phyloP scores from a whole-genome alignment of 495 filamentous ascomycete genomes.

The Penicillium manginii region DNA sequence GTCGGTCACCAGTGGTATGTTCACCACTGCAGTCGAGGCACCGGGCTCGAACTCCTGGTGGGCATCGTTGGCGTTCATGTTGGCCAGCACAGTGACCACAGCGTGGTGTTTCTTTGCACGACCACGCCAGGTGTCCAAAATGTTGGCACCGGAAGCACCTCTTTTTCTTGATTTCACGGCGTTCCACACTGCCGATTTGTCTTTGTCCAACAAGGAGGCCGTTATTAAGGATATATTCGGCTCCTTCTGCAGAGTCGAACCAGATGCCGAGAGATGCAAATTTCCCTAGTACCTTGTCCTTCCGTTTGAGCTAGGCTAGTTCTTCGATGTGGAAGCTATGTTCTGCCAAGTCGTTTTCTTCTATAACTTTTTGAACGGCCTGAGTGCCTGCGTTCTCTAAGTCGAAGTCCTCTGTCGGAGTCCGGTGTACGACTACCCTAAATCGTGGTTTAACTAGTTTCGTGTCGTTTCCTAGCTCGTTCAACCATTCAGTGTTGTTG shows the following conservation, averaged over 20 bases:
- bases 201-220: slow-evolving; percentile 26
- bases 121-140: slow-evolving; percentile 35
- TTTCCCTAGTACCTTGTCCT: slow-evolving; percentile 24
- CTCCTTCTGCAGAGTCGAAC: too few species aligned
- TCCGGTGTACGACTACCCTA: too few species aligned
- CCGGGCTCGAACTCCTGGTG: slow-evolving; percentile 22
- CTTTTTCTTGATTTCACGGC: slow-evolving; percentile 25
- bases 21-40: slow-evolving; percentile 29
- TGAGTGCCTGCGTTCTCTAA: too few species aligned
- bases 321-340: slow-evolving; percentile 29
- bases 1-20: slow-evolving; percentile 26
- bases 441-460: too few species aligned
- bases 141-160: slow-evolving; percentile 31
- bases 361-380: slow-evolving; percentile 32
- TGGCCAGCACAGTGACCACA: slow-evolving; percentile 30
- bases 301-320: slow-evolving; percentile 27
- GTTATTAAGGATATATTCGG: slow-evolving; percentile 25
- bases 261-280: too few species aligned
- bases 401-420: too few species aligned
- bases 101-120: slow-evolving; percentile 31
- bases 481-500: slow-evolving; percentile 19
- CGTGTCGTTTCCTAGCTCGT: too few species aligned
- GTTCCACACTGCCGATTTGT: slow-evolving; percentile 26
- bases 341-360: slow-evolving; percentile 26
- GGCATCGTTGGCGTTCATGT: slow-evolving; percentile 24